These are phyloP conservation scores for Claviceps capensis DNA, from an alignment of 2,329 filamentous ascomycete species.

Conservation along the genomic window DNA sequence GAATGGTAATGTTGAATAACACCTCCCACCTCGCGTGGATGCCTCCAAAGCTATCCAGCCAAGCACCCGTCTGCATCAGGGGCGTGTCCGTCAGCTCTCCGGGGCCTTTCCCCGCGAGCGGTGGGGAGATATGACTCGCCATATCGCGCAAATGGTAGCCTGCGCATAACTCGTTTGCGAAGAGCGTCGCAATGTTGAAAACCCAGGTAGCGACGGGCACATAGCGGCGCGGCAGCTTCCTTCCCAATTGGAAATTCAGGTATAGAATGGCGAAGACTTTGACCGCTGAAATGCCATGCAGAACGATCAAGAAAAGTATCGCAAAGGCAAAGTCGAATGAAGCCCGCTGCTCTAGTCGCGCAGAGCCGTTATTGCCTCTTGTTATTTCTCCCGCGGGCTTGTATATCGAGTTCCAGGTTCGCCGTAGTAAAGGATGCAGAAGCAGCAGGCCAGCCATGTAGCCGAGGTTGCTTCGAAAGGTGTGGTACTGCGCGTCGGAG, in stretches of 20 bases:
- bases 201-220: constrained; percentile 71
- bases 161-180: constrained; percentile 72
- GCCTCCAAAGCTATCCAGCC: constrained; percentile 68
- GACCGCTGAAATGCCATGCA: constrained; percentile 75
- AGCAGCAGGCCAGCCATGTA: constrained; percentile 61
- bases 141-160: constrained; percentile 64
- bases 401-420: constrained; percentile 48
- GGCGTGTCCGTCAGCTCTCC: constrained; percentile 19
- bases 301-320: constrained; percentile 57
- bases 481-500: constrained; percentile 75
- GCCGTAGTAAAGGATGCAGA: constrained; percentile 67
- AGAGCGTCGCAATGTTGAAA: constrained; percentile 76
- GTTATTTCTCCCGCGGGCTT: constrained; percentile 18
- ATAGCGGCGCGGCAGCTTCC: constrained; percentile 51
- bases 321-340: constrained; percentile 78
- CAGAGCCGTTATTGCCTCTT: constrained; percentile 28
- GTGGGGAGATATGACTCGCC: constrained; percentile 33
- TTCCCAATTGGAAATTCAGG: constrained; percentile 71
- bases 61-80: constrained; percentile 48
- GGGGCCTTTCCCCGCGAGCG: not conserved
- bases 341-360: constrained; percentile 53
- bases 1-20: constrained; percentile 90
- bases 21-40: constrained; percentile 89
- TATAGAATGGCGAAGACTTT: constrained; percentile 74
- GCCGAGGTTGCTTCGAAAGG: constrained; percentile 76